Percentiles rank a stretch among this genome's conserved stretches.
phyloP scores from a whole-genome alignment of 1,284 basidiomycete genomes.

The Ceratobasidium sp. region DNA sequence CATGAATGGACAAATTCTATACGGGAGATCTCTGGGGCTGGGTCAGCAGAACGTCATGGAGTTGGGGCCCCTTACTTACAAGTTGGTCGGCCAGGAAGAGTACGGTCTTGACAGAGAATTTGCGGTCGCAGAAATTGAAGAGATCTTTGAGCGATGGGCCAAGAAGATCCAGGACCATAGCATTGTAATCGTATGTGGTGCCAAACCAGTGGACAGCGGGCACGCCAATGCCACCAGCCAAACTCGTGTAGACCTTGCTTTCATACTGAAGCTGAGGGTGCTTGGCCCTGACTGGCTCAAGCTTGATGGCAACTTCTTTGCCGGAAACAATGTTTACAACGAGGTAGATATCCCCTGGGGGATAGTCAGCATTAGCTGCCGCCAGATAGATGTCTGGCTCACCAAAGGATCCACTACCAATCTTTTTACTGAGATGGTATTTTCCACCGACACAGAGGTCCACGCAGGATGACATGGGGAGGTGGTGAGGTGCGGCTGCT shows the following conservation, averaged over 20 bases:
- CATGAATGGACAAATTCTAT: conserved; percentile 99
- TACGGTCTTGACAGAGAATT: conserved; percentile 97
- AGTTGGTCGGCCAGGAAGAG: conserved; percentile 96
- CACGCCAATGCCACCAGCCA: conserved; percentile 97
- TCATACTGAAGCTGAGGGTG: conserved; percentile 99
- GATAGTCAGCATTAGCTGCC: conserved; percentile 25
- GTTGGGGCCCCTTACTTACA: conserved; percentile 57
- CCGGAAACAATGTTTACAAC: conserved; percentile 99
- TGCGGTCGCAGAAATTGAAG: conserved; percentile 99
- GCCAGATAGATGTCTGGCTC: conserved; percentile 48
- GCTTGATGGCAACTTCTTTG: conserved; percentile 99
- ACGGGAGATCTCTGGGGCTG: conserved; percentile 80
- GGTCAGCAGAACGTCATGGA: conserved; percentile 37
- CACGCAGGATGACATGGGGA: conserved; percentile 51
- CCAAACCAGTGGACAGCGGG: conserved; percentile 98
- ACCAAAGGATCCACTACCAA: conserved; percentile 99
- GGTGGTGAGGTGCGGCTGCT: conserved; percentile 43
- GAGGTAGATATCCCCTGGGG: conserved; percentile 94
- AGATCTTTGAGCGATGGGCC: conserved; percentile 98
- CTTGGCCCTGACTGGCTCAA: conserved; percentile 99
- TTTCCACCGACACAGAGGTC: conserved; percentile 98
- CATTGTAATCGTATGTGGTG: conserved; percentile 99
- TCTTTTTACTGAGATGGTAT: conserved; percentile 99
- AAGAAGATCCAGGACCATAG: conserved; percentile 98
- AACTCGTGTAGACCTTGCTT: conserved; percentile 95